Percentiles rank a stretch among this genome's conserved stretches.
Conservation (phyloP, 805 yeast genomes). For the Wickerhamiella brachini region DNA sequence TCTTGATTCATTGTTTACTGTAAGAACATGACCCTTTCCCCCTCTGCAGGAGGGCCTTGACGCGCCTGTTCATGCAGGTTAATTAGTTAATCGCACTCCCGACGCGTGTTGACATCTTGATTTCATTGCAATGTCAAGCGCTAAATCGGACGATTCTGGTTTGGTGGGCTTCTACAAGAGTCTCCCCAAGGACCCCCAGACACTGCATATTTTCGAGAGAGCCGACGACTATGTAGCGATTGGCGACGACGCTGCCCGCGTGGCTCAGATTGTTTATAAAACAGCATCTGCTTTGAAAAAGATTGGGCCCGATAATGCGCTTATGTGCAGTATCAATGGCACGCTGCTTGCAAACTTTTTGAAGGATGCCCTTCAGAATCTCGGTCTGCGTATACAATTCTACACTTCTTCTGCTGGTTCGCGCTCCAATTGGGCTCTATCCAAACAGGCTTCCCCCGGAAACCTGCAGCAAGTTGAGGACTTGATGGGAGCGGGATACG, state of each 20-base stretch:
- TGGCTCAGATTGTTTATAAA: slow-evolving; percentile 74
- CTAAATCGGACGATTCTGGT: background rate
- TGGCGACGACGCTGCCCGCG: slow-evolving; percentile 61
- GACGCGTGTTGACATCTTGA: background rate
- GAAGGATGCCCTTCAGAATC: slow-evolving; percentile 51
- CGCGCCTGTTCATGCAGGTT: background rate
- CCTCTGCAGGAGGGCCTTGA: background rate
- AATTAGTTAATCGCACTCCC: background rate
- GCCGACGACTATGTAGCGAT: slow-evolving; percentile 70
- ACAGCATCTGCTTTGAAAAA: slow-evolving; percentile 62
- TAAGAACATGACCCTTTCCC: background rate
- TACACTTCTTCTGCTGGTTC: slow-evolving; percentile 38
- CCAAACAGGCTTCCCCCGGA: slow-evolving; percentile 74
- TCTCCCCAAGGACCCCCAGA: background rate
- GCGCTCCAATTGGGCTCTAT: slow-evolving; percentile 36
- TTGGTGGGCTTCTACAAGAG: background rate
- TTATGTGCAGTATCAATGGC: slow-evolving; percentile 49
- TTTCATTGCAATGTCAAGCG: background rate
- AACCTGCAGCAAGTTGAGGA: slow-evolving; percentile 70
- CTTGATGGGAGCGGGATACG: slow-evolving; percentile 34
- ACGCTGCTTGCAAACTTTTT: slow-evolving; percentile 57
- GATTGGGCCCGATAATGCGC: slow-evolving; percentile 23
- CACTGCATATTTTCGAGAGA: slow-evolving; percentile 60
- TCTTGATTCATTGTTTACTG: slow-evolving; percentile 25
- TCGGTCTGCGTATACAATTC: slow-evolving; percentile 66